phyloP scores from a whole-genome alignment of 208 protist species.

The Crithidia mellificae region DNA sequence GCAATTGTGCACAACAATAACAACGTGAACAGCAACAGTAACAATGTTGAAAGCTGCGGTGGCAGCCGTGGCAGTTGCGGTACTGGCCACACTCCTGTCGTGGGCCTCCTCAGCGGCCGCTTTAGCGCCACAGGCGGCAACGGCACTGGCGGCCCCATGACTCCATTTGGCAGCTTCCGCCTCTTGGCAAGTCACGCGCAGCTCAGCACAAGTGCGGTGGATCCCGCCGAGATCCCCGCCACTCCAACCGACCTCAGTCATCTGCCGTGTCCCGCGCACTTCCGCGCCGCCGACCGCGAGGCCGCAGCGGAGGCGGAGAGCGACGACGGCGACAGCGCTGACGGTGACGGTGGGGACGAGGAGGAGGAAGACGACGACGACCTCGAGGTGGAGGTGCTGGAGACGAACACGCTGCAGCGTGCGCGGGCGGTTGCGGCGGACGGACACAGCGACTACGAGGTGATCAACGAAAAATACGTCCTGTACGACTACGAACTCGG shows the following conservation, averaged over 20 bases:
- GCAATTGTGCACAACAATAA: too few species aligned
- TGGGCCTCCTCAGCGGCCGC: background rate
- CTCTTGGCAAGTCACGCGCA: slow-evolving; percentile 16
- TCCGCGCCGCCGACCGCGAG: background rate
- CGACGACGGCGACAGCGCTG: background rate
- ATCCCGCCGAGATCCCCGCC: slow-evolving; percentile 18
- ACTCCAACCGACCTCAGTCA: slow-evolving; percentile 15
- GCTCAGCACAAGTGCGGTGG: slow-evolving; percentile 13
- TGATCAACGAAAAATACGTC: slow-evolving; percentile 75
- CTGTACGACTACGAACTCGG: slow-evolving; percentile 60
- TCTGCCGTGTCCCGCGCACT: slow-evolving; percentile 1
- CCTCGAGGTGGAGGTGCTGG: slow-evolving; percentile 18
- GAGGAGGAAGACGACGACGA: background rate
- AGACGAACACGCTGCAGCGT: slow-evolving; percentile 20
- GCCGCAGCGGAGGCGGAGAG: background rate
- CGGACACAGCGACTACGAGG: slow-evolving; percentile 24
- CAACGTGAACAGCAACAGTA: too few species aligned
- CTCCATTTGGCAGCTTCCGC: slow-evolving; percentile 19
- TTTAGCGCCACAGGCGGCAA: background rate
- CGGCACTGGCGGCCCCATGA: background rate
- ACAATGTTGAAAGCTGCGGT: slow-evolving; percentile 4
- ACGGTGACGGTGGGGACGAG: background rate
- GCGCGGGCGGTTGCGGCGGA: slow-evolving; percentile 2
- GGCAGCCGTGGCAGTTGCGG: slow-evolving; percentile 8
- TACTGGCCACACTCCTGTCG: background rate